phyloP scores from a whole-genome alignment of 2,329 filamentous ascomycete genomes.

The Penicillium sp. region DNA sequence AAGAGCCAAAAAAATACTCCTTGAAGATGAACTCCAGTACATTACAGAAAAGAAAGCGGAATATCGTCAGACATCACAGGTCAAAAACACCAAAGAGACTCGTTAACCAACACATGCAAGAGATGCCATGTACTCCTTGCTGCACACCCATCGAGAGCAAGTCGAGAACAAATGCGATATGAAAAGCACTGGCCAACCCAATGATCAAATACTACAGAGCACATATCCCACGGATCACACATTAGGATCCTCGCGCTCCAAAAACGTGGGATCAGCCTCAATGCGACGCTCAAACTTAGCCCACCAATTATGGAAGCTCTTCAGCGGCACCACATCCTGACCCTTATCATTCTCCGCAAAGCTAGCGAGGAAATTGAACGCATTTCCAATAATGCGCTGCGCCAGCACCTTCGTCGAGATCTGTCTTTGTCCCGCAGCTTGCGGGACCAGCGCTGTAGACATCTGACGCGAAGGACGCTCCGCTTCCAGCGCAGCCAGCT shows the following conservation, averaged over 20 bases:
- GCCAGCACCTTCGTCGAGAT: constrained; percentile 75
- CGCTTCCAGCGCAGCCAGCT: constrained; percentile 59
- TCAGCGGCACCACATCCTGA: constrained; percentile 86
- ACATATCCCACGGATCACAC: not conserved
- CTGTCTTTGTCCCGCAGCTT: constrained; percentile 32
- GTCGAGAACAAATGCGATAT: not conserved
- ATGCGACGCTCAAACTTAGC: constrained; percentile 87
- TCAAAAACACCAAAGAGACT: constrained; percentile 1
- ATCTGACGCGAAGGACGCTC: constrained; percentile 21
- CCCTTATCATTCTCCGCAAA: constrained; percentile 69
- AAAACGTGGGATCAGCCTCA: constrained; percentile 79
- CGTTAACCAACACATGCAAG: constrained; percentile 12
- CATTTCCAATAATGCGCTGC: constrained; percentile 92
- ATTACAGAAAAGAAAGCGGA: constrained; percentile 1
- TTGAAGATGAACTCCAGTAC: not conserved
- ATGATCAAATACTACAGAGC: not conserved
- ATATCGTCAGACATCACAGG: constrained; percentile 5
- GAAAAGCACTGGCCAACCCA: not conserved
- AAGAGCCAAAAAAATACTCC: not conserved
- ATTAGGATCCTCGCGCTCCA: constrained; percentile 66
- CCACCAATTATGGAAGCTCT: constrained; percentile 98
- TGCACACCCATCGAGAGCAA: not conserved
- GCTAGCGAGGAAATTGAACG: constrained; percentile 91
- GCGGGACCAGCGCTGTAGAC: constrained; percentile 32
- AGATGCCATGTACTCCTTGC: constrained; percentile 7